These are phyloP conservation scores for Grammothele lineata DNA, from an alignment of 768 basidiomycete genomes.

Conservation along the genomic window DNA sequence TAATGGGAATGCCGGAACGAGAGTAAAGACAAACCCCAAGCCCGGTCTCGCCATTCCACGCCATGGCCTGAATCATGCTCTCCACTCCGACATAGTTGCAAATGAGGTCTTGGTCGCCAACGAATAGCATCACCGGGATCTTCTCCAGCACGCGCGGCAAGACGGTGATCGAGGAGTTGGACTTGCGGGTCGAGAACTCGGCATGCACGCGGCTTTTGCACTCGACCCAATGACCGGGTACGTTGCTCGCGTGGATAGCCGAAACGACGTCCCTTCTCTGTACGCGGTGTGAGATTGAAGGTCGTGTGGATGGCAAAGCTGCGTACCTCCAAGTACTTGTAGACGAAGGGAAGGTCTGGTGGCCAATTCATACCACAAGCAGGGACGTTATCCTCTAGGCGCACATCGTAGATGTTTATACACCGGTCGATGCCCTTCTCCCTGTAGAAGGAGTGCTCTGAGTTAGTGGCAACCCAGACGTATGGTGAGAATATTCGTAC, in stretches of 20 bases:
- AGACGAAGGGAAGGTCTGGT: constrained; percentile 72
- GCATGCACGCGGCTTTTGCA: constrained; percentile 66
- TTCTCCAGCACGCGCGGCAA: constrained; percentile 74
- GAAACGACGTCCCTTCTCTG: constrained; percentile 77
- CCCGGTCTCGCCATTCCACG: constrained; percentile 83
- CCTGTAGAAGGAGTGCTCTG: too few species aligned
- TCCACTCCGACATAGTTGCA: constrained; percentile 95
- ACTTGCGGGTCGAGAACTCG: constrained; percentile 51
- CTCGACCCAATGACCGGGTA: constrained; percentile 84
- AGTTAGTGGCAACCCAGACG: too few species aligned
- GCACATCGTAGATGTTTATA: constrained; percentile 93
- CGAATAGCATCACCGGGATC: constrained; percentile 87
- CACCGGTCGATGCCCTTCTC: constrained; percentile 71
- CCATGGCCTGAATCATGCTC: constrained; percentile 73
- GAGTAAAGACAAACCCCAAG: constrained; percentile 58
- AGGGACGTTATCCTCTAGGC: constrained; percentile 79
- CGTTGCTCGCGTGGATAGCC: constrained; percentile 77
- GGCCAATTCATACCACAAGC: constrained; percentile 99
- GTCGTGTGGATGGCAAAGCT: neutral
- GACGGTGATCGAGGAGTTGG: constrained; percentile 69
- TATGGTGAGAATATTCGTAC: constrained; percentile 28
- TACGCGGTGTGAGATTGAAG: neutral
- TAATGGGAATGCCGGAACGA: too few species aligned
- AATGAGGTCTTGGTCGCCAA: constrained; percentile 93
- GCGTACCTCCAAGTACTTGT: constrained; percentile 76